A percentile compares a stretch with the other conserved stretches of the same genome.
phyloP scores from a whole-genome alignment of 2,329 filamentous ascomycete species.

The Pseudogymnoascus sp. region DNA sequence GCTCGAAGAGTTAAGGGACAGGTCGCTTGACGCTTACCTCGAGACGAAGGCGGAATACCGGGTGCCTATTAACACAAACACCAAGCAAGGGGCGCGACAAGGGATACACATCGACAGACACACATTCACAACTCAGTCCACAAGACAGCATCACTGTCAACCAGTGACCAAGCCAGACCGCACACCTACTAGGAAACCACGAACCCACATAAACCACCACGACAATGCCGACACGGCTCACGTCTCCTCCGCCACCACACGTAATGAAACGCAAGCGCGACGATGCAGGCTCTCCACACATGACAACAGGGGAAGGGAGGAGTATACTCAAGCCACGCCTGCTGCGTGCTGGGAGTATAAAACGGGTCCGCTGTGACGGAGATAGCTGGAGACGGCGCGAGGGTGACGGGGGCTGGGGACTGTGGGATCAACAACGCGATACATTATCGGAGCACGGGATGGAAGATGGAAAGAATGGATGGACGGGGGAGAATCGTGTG shows the following conservation, averaged over 20 bases:
- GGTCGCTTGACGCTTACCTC: background rate
- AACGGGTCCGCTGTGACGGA: background rate
- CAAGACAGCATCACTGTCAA: background rate
- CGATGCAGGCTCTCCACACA: background rate
- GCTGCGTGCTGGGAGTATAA: background rate
- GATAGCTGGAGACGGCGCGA: slow-evolving; percentile 1
- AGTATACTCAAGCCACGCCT: background rate
- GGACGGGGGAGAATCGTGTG: background rate
- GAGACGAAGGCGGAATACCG: background rate
- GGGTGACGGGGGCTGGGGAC: background rate
- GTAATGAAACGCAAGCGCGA: background rate
- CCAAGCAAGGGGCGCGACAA: background rate
- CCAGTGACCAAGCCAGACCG: background rate
- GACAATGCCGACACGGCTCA: background rate
- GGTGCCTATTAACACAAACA: background rate
- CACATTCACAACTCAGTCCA: background rate
- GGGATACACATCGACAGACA: background rate
- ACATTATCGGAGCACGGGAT: background rate
- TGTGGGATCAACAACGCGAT: background rate
- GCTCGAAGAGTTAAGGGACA: background rate
- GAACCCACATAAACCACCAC: background rate
- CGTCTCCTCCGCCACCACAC: background rate
- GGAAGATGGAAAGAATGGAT: background rate
- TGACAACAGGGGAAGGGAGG: background rate
- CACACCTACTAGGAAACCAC: background rate